Evolutionary conservation across 441 rosid species (phyloP).

Genomic region (Euphorbia schlechtendalii): DNA sequence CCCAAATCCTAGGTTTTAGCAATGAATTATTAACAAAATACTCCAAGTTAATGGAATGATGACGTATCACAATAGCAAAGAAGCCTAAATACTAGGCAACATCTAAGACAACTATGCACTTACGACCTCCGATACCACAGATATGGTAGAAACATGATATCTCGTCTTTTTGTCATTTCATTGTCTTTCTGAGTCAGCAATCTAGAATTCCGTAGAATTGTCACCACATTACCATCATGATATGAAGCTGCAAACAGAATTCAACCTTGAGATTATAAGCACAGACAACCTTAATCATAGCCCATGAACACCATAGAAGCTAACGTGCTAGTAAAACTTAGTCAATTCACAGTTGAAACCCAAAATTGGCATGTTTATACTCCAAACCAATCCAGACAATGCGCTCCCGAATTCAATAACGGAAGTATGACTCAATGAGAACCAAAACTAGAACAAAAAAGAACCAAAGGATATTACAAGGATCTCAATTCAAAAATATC

Average conservation of each 20-base stretch:
- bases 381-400: not conserved
- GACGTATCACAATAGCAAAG: not conserved
- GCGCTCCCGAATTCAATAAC: not conserved
- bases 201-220: conserved; percentile 20
- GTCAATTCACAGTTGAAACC: not conserved
- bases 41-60: not conserved
- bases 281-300: not conserved
- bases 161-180: conserved; percentile 24
- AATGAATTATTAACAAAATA: not conserved
- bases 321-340: not conserved
- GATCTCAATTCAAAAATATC: not conserved
- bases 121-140: conserved; percentile 37
- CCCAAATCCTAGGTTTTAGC: conserved; percentile 12
- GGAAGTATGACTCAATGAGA: not conserved
- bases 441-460: not conserved
- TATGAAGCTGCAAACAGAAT: conserved; percentile 33
- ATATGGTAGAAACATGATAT: conserved; percentile 23
- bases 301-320: not conserved
- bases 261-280: not conserved
- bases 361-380: not conserved
- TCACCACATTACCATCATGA: conserved; percentile 19
- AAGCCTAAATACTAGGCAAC: not conserved
- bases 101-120: not conserved
- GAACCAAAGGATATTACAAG: not conserved
- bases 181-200: conserved; percentile 12